Base-by-base conservation (phyloP, 306 rosid genomes). In the Trifolium repens region DNA sequence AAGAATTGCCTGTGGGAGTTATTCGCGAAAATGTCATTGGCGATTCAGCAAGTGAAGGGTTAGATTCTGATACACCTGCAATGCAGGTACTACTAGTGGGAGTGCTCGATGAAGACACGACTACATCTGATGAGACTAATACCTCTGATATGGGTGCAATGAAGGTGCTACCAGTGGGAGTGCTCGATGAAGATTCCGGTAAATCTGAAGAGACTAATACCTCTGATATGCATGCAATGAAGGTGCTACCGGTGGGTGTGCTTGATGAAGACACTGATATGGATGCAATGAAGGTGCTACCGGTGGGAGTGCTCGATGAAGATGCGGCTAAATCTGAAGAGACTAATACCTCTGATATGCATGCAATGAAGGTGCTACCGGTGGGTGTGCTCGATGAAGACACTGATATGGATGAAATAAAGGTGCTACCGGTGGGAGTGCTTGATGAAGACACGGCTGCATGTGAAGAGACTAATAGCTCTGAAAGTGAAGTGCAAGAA, bases 1-100 rank as follows among this genome's bases (percentile, higher is more conserved):
- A 69, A 37, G 89, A 85, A 63, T 27, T 84, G 17, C 78, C 78
- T 1, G 44, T 9, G 47, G 89, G 62, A 40, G 83, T 39, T 0
- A 5, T 46, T 17, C 80, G 75, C 15, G 81, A 78, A 15, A 75
- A 72, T 13, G 14, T 10, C 5, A 52, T 8, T 7, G 40, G 44
- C 7, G 1, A 69, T 34, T 57, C 27, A 34, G 46, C 46, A 42
- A 69, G 50, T 7, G 62, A 39, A 62, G 63, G 0, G n/a, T 73
- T 12, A 46, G 47, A n/a, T 26, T 17, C n/a, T 0, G 72, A 27
- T 42, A 69, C 16, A 27, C 9, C 7, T 49, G 71, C 47, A n/a
- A n/a, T 71, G 24, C 65, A 11, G 43, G 67, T 32, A 34, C 14
- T 80, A 1, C 84, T 83, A 0, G 22, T 40, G 4, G 80, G 73